Evolutionary conservation across 192 early-diverging fungal genomes (phyloP).

Genomic region (Entrophospora sp.): DNA sequence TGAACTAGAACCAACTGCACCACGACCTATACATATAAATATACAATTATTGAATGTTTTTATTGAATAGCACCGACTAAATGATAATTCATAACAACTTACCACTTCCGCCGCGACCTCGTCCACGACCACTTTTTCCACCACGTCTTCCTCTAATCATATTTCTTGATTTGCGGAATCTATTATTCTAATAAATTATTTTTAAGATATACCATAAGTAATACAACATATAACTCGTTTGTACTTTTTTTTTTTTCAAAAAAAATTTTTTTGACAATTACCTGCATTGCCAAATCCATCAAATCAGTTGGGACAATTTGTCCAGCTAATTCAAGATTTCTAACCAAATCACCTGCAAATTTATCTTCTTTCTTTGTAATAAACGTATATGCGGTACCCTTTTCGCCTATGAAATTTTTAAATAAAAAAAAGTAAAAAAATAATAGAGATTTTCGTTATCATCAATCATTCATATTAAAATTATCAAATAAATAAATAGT

Average conservation of each 20-base stretch:
- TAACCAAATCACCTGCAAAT: slow-evolving; percentile 54
- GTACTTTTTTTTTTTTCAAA: not conserved
- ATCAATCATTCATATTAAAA: too few relatives aligned
- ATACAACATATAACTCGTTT: not conserved
- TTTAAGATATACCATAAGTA: not conserved
- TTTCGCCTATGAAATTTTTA: slow-evolving; percentile 30
- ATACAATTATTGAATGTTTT: not conserved
- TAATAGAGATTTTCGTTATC: too few relatives aligned
- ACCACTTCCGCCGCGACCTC: slow-evolving; percentile 38
- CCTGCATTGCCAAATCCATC: slow-evolving; percentile 35
- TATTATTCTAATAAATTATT: slow-evolving; percentile 34
- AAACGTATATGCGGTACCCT: slow-evolving; percentile 55
- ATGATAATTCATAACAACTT: not conserved
- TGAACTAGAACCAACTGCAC: not conserved
- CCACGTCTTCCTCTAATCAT: slow-evolving; percentile 26
- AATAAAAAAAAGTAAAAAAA: not conserved
- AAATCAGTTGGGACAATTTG: slow-evolving; percentile 39
- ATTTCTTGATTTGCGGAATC: slow-evolving; percentile 48
- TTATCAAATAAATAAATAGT: too few relatives aligned
- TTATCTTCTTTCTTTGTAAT: slow-evolving; percentile 56
- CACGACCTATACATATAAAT: not conserved
- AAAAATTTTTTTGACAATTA: slow-evolving; percentile 7
- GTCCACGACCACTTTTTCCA: slow-evolving; percentile 35
- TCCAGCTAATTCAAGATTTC: slow-evolving; percentile 48
- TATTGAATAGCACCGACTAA: not conserved